Conservation (phyloP, 2,329 filamentous ascomycete genomes). For the Myriosclerotinia duriaeana region DNA sequence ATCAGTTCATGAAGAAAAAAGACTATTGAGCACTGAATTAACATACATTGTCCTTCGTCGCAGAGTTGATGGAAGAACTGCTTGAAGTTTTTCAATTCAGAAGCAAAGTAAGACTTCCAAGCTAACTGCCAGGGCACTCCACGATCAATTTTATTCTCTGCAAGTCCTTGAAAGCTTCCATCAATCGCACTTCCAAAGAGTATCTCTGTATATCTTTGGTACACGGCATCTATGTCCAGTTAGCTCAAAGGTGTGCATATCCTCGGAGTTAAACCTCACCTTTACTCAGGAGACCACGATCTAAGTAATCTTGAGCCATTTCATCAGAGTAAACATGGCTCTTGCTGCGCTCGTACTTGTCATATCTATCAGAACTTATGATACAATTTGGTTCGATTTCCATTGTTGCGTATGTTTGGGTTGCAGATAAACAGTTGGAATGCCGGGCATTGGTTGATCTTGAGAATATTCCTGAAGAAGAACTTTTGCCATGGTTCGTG, state of each 20-base stretch:
- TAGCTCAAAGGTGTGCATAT: background rate
- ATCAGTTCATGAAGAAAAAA: background rate
- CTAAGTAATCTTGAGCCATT: background rate
- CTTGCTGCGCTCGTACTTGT: background rate
- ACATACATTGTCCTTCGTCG: background rate
- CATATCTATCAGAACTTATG: background rate
- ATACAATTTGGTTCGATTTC: background rate
- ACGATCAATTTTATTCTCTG: background rate
- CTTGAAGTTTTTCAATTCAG: background rate
- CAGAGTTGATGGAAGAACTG: background rate
- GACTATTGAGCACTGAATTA: background rate
- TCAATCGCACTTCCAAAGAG: background rate
- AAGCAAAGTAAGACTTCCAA: background rate
- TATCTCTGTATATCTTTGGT: constrained; percentile 1
- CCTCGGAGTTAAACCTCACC: background rate
- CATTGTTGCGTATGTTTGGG: background rate
- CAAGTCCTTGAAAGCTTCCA: background rate
- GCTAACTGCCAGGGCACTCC: background rate
- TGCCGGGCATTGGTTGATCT: too few species aligned
- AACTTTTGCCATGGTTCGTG: too few species aligned
- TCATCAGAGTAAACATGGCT: background rate
- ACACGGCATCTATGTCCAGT: background rate
- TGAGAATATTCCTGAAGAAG: too few species aligned
- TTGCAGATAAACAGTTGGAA: too few species aligned
- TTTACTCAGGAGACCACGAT: background rate